Evolutionary conservation across 306 rosid species (phyloP).

Genomic region (Pueraria montana): DNA sequence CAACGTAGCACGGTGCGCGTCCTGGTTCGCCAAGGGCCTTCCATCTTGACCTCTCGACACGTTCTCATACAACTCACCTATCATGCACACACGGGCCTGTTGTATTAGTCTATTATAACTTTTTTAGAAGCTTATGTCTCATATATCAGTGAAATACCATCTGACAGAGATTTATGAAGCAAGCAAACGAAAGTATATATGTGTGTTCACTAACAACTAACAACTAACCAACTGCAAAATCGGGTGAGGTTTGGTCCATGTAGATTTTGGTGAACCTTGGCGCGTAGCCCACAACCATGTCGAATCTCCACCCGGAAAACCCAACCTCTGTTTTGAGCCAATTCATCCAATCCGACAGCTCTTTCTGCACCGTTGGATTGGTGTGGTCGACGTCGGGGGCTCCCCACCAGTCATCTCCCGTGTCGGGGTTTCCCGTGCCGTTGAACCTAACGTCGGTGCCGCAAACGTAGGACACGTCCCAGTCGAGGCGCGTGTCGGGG

Average conservation of each 20-base stretch:
- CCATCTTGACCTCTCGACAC: slow-evolving; percentile 46
- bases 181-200: too few species aligned
- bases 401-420: slow-evolving; percentile 51
- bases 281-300: slow-evolving; percentile 71
- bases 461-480: slow-evolving; percentile 73
- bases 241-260: slow-evolving; percentile 67
- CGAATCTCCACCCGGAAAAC: slow-evolving; percentile 76
- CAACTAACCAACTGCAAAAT: slow-evolving; percentile 76
- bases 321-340: too few species aligned
- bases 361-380: slow-evolving; percentile 65
- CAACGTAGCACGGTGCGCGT: slow-evolving; percentile 44
- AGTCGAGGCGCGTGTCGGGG: slow-evolving; percentile 65
- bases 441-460: slow-evolving; percentile 54
- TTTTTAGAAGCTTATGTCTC: too few species aligned
- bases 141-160: too few species aligned
- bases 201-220: too few species aligned
- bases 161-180: too few species aligned
- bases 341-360: slow-evolving; percentile 77
- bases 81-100: too few species aligned
- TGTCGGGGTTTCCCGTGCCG: slow-evolving; percentile 70
- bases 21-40: slow-evolving; percentile 59
- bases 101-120: too few species aligned
- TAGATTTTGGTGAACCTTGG: slow-evolving; percentile 63
- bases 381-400: slow-evolving; percentile 76
- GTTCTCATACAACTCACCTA: slow-evolving; percentile 56